Evolutionary conservation across 2,329 filamentous ascomycete genomes (phyloP).

Genomic region (Xylariales sp.): DNA sequence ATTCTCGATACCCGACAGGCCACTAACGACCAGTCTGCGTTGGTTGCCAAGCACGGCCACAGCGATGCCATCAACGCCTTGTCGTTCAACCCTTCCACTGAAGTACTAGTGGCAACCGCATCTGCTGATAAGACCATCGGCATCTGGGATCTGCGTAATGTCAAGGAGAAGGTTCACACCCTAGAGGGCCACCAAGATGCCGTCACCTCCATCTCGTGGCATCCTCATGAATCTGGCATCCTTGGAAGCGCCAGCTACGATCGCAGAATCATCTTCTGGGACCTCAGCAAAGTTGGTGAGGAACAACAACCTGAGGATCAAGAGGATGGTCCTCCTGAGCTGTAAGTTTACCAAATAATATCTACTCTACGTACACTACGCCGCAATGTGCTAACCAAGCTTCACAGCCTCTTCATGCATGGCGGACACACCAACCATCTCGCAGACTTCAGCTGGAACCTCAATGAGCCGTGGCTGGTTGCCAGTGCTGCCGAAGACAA

Average conservation of each 20-base stretch:
- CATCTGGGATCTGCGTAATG: constrained; percentile 90
- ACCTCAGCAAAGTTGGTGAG: constrained; percentile 84
- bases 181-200: constrained; percentile 84
- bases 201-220: constrained; percentile 91
- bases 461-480: constrained; percentile 93
- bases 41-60: constrained; percentile 71
- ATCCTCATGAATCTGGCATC: constrained; percentile 84
- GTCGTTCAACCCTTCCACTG: constrained; percentile 88
- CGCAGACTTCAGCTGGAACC: constrained; percentile 97
- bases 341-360: constrained; percentile 55
- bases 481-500: constrained; percentile 97
- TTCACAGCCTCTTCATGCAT: constrained; percentile 84
- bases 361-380: background rate
- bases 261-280: constrained; percentile 93
- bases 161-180: constrained; percentile 84
- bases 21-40: constrained; percentile 62
- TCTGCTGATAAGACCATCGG: constrained; percentile 94
- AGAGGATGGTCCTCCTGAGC: constrained; percentile 89
- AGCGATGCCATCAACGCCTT: constrained; percentile 93
- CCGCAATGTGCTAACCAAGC: constrained; percentile 7
- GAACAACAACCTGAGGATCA: constrained; percentile 94
- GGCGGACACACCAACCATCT: constrained; percentile 96
- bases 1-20: constrained; percentile 79
- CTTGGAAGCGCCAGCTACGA: constrained; percentile 91
- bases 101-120: constrained; percentile 85